These are phyloP conservation scores for Chrysanthemum seticuspe DNA, from an alignment of 129 eudicot species.

Conservation along the genomic window DNA sequence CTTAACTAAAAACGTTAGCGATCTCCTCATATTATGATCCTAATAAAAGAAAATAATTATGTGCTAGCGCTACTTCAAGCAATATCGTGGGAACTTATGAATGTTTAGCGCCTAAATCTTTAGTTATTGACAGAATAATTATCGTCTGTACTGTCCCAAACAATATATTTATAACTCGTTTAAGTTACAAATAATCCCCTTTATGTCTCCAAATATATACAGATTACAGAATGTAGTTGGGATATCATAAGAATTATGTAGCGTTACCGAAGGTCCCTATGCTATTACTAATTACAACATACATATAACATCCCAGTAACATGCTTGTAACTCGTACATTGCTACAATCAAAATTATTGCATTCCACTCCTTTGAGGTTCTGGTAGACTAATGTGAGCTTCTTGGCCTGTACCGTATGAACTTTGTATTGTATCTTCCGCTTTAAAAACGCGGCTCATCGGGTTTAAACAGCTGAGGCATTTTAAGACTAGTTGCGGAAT, in stretches of 20 bases:
- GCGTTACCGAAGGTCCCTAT: conserved; percentile 21
- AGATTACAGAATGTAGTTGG: neutral
- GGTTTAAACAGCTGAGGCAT: conserved; percentile 88
- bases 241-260: neutral
- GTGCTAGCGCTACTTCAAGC: no score
- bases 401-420: conserved; percentile 20
- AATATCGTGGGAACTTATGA: no score
- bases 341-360: conserved; percentile 6
- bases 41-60: no score
- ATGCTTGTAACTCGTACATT: conserved; percentile 19
- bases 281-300: conserved; percentile 24
- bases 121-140: no score
- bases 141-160: no score
- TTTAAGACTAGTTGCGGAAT: conserved; percentile 54
- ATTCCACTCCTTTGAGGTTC: neutral
- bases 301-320: neutral
- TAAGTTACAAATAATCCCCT: neutral
- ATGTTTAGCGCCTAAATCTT: no score
- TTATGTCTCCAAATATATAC: conserved; percentile 13
- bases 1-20: no score
- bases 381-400: conserved; percentile 28
- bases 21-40: no score
- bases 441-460: conserved; percentile 73
- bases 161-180: no score
- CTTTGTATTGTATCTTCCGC: conserved; percentile 8